Evolutionary conservation across 306 rosid genomes (phyloP), one percentile per base, ranked within the genome.

Genomic region (Casuarina cunninghamiana): DNA sequence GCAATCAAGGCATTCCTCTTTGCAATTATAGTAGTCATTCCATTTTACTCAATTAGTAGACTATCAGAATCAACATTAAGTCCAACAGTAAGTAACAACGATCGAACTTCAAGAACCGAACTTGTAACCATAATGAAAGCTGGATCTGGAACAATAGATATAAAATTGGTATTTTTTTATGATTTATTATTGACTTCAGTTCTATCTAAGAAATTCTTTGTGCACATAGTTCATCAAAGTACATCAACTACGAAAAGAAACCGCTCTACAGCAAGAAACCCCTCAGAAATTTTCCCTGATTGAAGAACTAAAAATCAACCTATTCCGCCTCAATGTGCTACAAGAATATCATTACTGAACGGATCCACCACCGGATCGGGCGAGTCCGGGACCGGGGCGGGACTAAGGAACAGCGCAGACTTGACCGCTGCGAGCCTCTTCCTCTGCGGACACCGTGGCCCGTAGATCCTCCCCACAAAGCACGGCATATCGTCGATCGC

Each of bases 371-470:
- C 76, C 26, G 86, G 89, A 83, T 93, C 97, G 3, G 88, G 61
- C 1, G 87, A 78, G 54, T 85, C 95, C 10, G 83, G 65, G 0
- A 73, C 76, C 2, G 91, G 90, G 3, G 39, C 58, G 43, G 78
- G 72, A 54, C 63, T 45, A 9, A 84, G 49, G 51, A 84, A 83
- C 82, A 89, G 17, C 62, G 88, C 87, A 0, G 91, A 85, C 87
- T 88, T 92, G 0, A 91, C 73, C 0, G 97, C 90, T 75, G 87
- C 76, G 38, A 93, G 91, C 78, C 88, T 93, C 94, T 93, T 93
- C 73, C 96, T 72, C 85, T 87, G 92, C 2, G 89, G 92, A 10
- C 86, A 93, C 0, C 89, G 85, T 0, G 97, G 96, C 1, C 94
- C 92, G 62, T 76, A 82, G 81, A 85, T 67, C 79, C 88, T 72